Evolutionary conservation across 1,284 basidiomycete species (phyloP).

Genomic region (Mycena citricolor): DNA sequence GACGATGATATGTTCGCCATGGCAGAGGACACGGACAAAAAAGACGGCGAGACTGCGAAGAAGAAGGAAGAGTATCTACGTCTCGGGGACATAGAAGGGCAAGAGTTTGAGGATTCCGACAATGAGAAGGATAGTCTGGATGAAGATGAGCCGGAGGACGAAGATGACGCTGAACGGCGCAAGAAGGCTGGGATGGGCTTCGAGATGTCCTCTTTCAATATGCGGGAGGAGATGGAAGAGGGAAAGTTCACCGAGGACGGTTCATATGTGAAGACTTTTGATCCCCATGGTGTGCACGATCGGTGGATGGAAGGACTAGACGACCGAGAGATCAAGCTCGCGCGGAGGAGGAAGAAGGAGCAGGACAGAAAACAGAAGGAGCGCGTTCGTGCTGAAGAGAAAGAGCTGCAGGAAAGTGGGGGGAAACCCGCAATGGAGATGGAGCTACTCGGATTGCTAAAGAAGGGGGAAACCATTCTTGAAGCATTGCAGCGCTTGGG

Average conservation of each 20-base stretch:
- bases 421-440: conserved; percentile 70
- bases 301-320: conserved; percentile 92
- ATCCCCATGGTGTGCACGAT: conserved; percentile 91
- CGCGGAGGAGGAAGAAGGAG: conserved; percentile 66
- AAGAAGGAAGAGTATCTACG: conserved; percentile 78
- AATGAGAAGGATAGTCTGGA: conserved; percentile 47
- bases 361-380: conserved; percentile 72
- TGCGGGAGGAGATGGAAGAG: conserved; percentile 98
- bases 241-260: conserved; percentile 97
- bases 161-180: conserved; percentile 72
- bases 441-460: conserved; percentile 71
- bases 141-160: conserved; percentile 66
- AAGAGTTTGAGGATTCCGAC: conserved; percentile 75
- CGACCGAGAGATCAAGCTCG: conserved; percentile 84
- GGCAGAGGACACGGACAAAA: conserved; percentile 55
- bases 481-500: conserved; percentile 89
- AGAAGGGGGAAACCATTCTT: conserved; percentile 88
- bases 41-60: conserved; percentile 43
- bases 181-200: conserved; percentile 90
- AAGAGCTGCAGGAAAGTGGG: conserved; percentile 59
- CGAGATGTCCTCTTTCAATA: conserved; percentile 95
- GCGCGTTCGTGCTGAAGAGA: conserved; percentile 71
- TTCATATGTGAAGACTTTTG: conserved; percentile 81
- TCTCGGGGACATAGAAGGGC: conserved; percentile 93
- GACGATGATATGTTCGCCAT: conserved; percentile 91